Conservation (phyloP, 495 filamentous ascomycete genomes). For the Daldinia bambusicola region DNA sequence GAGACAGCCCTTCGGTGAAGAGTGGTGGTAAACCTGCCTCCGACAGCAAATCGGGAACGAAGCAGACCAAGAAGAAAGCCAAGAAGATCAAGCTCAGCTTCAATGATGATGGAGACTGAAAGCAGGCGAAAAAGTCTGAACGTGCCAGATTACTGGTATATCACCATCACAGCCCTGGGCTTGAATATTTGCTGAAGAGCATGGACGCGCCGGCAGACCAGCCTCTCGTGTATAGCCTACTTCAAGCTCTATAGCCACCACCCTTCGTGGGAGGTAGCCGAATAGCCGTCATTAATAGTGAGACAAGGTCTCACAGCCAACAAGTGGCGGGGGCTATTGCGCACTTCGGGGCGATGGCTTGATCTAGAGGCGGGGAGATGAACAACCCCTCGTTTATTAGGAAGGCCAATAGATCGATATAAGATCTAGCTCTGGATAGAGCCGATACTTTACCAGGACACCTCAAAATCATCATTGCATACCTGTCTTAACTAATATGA, state of each 20-base stretch:
- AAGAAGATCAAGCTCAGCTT: conserved; percentile 71
- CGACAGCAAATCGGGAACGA: conserved; percentile 27
- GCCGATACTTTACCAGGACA: not conserved
- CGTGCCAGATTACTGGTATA: not conserved
- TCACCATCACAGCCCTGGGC: not conserved
- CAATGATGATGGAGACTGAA: conserved; percentile 58
- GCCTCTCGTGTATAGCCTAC: not conserved
- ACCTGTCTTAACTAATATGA: not conserved
- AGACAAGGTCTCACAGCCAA: not conserved
- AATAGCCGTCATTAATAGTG: not conserved
- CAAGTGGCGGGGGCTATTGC: not conserved
- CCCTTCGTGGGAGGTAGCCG: not conserved
- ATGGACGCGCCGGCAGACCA: not conserved
- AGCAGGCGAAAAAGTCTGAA: not conserved
- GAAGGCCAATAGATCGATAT: not conserved
- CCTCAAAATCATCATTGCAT: not conserved
- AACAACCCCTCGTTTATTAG: too few relatives aligned
- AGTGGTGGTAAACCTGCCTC: conserved; percentile 11
- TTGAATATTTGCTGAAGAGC: not conserved
- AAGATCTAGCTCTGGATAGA: not conserved
- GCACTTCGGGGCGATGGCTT: not conserved
- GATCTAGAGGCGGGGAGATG: not conserved
- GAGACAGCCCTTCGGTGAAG: conserved; percentile 5
- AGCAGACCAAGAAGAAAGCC: conserved; percentile 52
- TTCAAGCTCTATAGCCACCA: not conserved